A percentile compares a stretch with the other conserved stretches of the same genome.
phyloP scores from a whole-genome alignment of 495 filamentous ascomycete species.

The Penicillium longicatenatum region DNA sequence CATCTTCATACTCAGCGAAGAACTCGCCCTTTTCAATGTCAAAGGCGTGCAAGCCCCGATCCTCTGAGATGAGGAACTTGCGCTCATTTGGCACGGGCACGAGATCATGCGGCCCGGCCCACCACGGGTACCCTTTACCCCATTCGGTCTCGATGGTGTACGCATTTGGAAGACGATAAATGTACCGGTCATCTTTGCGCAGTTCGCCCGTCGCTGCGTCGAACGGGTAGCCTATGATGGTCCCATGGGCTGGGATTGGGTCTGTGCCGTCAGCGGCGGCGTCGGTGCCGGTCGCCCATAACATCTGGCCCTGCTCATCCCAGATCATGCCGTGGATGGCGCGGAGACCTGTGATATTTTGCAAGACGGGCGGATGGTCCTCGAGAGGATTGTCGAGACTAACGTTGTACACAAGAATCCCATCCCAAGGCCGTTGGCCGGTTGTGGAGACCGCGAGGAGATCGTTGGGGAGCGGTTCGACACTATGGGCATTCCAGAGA shows the following conservation, averaged over 20 bases:
- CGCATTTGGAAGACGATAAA: slow-evolving; percentile 18
- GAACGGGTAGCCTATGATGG: slow-evolving; percentile 29
- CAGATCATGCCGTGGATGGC: slow-evolving; percentile 36
- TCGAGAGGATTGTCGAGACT: slow-evolving; percentile 24
- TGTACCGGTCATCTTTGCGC: slow-evolving; percentile 14
- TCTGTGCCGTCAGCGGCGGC: slow-evolving; percentile 33
- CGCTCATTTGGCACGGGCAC: slow-evolving; percentile 32
- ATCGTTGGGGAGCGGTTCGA: slow-evolving; percentile 29
- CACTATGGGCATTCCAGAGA: slow-evolving; percentile 29
- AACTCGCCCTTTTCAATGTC: slow-evolving; percentile 20
- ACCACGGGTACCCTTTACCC: slow-evolving; percentile 31
- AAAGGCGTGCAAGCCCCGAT: slow-evolving; percentile 27
- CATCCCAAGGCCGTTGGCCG: slow-evolving; percentile 29
- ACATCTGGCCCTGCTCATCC: slow-evolving; percentile 30
- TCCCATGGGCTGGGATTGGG: slow-evolving; percentile 24
- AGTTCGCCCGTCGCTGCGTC: slow-evolving; percentile 23
- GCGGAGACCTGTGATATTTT: slow-evolving; percentile 31
- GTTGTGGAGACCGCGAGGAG: slow-evolving; percentile 30
- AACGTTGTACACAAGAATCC: slow-evolving; percentile 32
- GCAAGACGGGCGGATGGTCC: slow-evolving; percentile 29
- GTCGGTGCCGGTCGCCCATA: slow-evolving; percentile 33
- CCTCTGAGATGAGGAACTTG: slow-evolving; percentile 29
- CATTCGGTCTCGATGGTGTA: slow-evolving; percentile 28
- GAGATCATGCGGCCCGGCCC: slow-evolving; percentile 33
- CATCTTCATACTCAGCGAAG: slow-evolving; percentile 12